Base-by-base conservation (phyloP, 2,329 filamentous ascomycete species). In the Emmonsiellopsis sp. region DNA sequence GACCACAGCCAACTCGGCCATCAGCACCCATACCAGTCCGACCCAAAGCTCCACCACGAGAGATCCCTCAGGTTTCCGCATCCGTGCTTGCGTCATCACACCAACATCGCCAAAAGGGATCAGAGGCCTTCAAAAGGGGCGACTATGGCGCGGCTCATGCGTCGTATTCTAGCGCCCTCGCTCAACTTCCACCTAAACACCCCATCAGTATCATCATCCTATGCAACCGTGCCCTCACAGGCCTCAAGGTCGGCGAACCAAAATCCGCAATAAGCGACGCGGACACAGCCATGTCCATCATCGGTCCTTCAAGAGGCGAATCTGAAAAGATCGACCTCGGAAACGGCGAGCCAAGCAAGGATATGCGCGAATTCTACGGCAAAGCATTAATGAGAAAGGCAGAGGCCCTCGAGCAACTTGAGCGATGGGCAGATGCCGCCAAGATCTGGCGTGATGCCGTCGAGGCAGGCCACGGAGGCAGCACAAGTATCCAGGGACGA, bases 381-480 rank as follows among this genome's bases (percentile, higher is more conserved):
- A 98, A 97, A 70, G 92, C 92, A 0, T 74, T 97, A 32, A 92
- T 88, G 73, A 86, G 93, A 52, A 97, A 97, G 74, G 93, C 93
- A 0, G 93, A 98, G 71, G 93, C 90, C 1, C 77, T 97, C 7
- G 93, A 98, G 69, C 87, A 95, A 65, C 86, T 98, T 77, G 93
- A 98, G 73, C 89, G 86, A 66, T 98, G 92, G 92, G 72, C 75
- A 2, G 92, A 97, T 50, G 93, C 93, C 1, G 84, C 83, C 0
- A 73, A 76, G 1, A 83, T 87, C 0, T 98, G 93, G 93, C 83
- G 85, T 62, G 74, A 81, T 52, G 91, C 89, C 35, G 87, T 97
- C 1, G 87, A 94, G 70, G 82, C 81, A 30, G 89, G 91, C 3
- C 82, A 94, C 13, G 92, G 93, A n/a, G 92, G 90, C 7, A 77